Evolutionary conservation across 2,329 filamentous ascomycete species (phyloP), one percentile per base, ranked within the genome.

Genomic region (Paecilomyces sp.): DNA sequence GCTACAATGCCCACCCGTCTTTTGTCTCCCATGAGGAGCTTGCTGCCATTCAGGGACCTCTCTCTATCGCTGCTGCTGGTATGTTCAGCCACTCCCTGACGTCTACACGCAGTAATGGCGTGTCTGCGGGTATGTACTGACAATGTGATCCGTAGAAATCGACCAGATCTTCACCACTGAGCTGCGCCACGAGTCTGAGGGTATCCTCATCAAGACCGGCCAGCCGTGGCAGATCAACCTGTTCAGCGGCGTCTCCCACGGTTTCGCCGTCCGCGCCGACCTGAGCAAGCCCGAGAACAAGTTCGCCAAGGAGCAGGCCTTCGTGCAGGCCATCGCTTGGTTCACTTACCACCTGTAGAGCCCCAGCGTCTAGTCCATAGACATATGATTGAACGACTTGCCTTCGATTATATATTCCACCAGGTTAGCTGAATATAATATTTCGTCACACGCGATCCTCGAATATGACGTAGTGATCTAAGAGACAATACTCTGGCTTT

Each of bases 271-370:
- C 1, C 84, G 90, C 58, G 81, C 80, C 30, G 88, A 94, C 70
- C 61, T 82, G 33, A 81, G 68, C 62, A 81, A 86, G 63, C 81
- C 81, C 71, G 64, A 78, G 54, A 73, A 83, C 68, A 85, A 83
- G 72, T 93, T 83, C 67, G 87, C 89, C 41, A 92, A 91, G 82
- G 89, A 95, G 76, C 85, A 88, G 75, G 90, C 91, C 4, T 94
- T 94, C 71, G 68, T 81, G 64, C 91, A 94, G 80, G 90, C 90
- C 36, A 80, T 92, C 57, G 72, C 79, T 57, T 95, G 91, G 91
- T 92, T 95, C 66, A 82, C 89, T 65, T 79, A 86, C 73, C 80
- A 83, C 71, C 71, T 89, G 62, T 74, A 68, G 66, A 18, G n/a
- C 18, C 3, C 7, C 2, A 18, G n/a, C 15, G 18, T 47, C 41